Percentiles rank a stretch among this genome's conserved stretches.
These are phyloP conservation scores for Plasmodium relictum DNA, from an alignment of 169 alveolate species.

Conservation along the genomic window DNA sequence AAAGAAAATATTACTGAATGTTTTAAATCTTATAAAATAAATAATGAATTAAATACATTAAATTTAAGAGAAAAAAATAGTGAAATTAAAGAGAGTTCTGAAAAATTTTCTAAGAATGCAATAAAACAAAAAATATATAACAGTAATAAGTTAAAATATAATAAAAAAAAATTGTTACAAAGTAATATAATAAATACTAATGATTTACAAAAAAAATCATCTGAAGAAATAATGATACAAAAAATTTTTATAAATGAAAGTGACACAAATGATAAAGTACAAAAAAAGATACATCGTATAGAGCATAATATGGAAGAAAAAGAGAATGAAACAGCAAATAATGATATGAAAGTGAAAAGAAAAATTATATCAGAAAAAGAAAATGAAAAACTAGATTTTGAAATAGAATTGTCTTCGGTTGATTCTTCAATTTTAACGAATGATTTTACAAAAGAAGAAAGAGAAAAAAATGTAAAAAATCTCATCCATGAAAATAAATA, in stretches of 20 bases:
- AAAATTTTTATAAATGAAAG: constrained; percentile 30
- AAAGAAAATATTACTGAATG: constrained; percentile 7
- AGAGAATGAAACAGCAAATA: constrained; percentile 10
- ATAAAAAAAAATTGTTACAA: constrained; percentile 5
- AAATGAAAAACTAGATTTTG: background rate
- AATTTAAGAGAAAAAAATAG: constrained; percentile 44
- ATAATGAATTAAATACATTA: constrained; percentile 32
- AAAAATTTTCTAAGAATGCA: constrained; percentile 30
- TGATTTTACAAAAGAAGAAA: background rate
- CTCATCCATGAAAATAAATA: background rate
- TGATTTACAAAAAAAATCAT: background rate
- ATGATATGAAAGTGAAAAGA: background rate
- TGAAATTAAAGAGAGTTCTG: constrained; percentile 41
- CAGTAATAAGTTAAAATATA: background rate
- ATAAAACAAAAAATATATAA: constrained; percentile 11
- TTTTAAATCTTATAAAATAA: constrained; percentile 14
- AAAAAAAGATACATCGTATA: constrained; percentile 32
- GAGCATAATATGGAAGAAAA: constrained; percentile 38
- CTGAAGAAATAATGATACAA: constrained; percentile 54
- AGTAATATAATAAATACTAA: background rate
- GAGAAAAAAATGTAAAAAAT: constrained; percentile 1
- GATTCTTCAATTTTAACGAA: background rate
- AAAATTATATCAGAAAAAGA: constrained; percentile 9
- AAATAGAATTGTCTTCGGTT: background rate
- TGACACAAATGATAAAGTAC: constrained; percentile 38